Evolutionary conservation across 2,329 filamentous ascomycete species (phyloP), one percentile per base, ranked within the genome.

Genomic region (Endothia cerciana): DNA sequence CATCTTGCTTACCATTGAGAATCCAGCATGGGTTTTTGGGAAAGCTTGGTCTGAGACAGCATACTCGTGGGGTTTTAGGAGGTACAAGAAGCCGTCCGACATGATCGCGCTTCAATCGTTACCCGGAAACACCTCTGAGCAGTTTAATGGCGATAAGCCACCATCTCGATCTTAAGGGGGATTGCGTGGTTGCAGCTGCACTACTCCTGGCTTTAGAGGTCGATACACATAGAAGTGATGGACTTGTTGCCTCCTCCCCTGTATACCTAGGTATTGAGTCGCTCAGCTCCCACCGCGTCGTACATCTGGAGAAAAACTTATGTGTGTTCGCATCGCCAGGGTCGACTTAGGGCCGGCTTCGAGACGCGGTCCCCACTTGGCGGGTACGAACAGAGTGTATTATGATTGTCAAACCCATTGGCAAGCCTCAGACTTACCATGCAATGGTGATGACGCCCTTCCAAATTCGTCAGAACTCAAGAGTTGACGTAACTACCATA

Each of bases 1-100:
- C n/a, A 64, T 80, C 4, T 73, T 66, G 13, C 45, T 70, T 28
- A 70, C 66, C 15, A 60, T 58, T 11, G 38, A 41, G 40, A 59
- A 59, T 30, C 57, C 57, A 11, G 57, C 22, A n/a, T 59, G 57
- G 40, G 57, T 43, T 1, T 59, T 59, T 30, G 57, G 57, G 15
- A 30, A 19, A 25, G 40, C 57, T 8, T 59, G 57, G 57, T 40
- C 57, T 10, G 40, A 28, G 25, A 59, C 57, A 13, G 15, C 38
- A 22, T 59, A 59, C 40, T n/a, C 38, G 15, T 59, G 57, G 57
- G 25, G 40, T 8, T 25, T 10, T 5, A 17, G n/a, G 13, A 41
- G 36, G 4, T 25, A 45, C 4, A 43, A 45, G 15, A 43, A 43
- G n/a, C 38, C 40, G 22, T 43, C 25, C 8, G 57, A 59, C 8